A percentile compares a stretch with the other conserved stretches of the same genome.
Conservation (phyloP, 352 stramenopile genomes). For the Phytophthora hibernalis region DNA sequence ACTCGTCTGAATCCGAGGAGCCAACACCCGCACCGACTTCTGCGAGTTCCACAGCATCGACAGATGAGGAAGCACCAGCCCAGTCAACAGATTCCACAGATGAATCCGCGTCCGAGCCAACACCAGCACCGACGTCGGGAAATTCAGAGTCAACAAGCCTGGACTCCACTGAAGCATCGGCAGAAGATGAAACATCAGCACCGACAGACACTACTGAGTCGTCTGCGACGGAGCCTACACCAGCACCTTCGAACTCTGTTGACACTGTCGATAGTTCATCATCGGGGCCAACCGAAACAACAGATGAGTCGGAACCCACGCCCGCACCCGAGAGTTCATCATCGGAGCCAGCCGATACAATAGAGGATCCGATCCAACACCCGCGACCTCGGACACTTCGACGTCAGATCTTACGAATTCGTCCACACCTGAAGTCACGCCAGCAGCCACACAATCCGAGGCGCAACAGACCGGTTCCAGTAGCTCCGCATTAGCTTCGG, state of each 20-base stretch:
- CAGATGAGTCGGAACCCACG: background rate
- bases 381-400: constrained; percentile 1
- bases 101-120: background rate
- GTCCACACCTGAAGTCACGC: constrained; percentile 19
- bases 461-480: constrained; percentile 5
- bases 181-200: background rate
- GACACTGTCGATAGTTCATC: background rate
- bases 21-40: background rate
- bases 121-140: background rate
- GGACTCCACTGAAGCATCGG: background rate
- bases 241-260: background rate
- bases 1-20: background rate
- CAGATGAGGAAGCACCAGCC: background rate
- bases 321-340: background rate
- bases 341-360: background rate
- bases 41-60: background rate
- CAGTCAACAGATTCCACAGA: background rate
- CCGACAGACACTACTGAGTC: background rate
- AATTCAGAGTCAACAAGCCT: background rate
- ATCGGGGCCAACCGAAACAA: background rate
- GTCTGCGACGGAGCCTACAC: background rate
- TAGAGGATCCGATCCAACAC: constrained; percentile 15
- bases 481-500: background rate
- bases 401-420: constrained; percentile 4
- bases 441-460: constrained; percentile 14